These are phyloP conservation scores for Penicillium turbatum DNA, from an alignment of 495 filamentous ascomycete genomes.

Conservation along the genomic window DNA sequence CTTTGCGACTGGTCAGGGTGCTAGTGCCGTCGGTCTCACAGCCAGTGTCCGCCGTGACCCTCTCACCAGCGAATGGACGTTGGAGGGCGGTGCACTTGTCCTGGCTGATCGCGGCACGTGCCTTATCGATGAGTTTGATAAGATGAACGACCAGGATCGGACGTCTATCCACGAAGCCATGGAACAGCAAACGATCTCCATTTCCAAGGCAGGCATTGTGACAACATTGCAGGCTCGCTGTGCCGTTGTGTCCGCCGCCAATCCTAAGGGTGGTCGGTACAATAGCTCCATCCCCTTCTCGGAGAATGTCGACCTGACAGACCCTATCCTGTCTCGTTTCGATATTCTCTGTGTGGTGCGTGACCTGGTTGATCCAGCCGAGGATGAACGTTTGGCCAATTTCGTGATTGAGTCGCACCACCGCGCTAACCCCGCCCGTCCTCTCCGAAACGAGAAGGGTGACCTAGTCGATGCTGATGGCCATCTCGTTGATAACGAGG, in stretches of 20 bases:
- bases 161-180: slow-evolving; percentile 99
- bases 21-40: slow-evolving; percentile 95
- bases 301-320: slow-evolving; percentile 93
- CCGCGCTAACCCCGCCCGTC: slow-evolving; percentile 71
- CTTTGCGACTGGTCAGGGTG: slow-evolving; percentile 97
- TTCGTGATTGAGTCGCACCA: slow-evolving; percentile 95
- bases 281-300: slow-evolving; percentile 94
- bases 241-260: slow-evolving; percentile 94
- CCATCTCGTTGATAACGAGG: slow-evolving; percentile 44
- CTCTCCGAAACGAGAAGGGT: slow-evolving; percentile 50
- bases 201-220: slow-evolving; percentile 98
- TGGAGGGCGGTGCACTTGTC: slow-evolving; percentile 95
- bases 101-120: slow-evolving; percentile 94
- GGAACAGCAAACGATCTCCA: slow-evolving; percentile 99
- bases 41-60: slow-evolving; percentile 95
- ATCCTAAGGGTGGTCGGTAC: slow-evolving; percentile 94
- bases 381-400: slow-evolving; percentile 89
- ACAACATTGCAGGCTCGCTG: slow-evolving; percentile 97
- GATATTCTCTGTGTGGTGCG: slow-evolving; percentile 97
- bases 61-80: slow-evolving; percentile 93
- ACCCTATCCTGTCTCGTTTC: slow-evolving; percentile 97
- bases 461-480: slow-evolving; percentile 61
- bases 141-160: slow-evolving; percentile 99
- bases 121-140: slow-evolving; percentile 99
- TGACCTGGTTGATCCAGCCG: slow-evolving; percentile 92